Evolutionary conservation across 1,284 basidiomycete species (phyloP), one percentile per base, ranked within the genome.

Genomic region (Inonotus obliquus): DNA sequence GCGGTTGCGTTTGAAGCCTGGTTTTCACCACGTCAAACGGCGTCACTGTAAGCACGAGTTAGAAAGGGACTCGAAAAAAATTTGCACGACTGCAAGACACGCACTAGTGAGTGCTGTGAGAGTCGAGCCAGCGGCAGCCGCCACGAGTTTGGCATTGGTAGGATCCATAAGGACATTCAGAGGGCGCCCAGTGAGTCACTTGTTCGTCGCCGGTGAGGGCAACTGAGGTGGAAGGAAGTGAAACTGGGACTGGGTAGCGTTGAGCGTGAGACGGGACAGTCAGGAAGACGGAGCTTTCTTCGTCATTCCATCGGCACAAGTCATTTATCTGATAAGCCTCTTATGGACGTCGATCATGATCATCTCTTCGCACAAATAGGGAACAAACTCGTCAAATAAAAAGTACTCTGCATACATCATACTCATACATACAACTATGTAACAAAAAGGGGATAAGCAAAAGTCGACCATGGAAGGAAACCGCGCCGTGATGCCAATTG

Each of bases 21-120:
- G 94, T 96, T 75, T 96, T 96, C 67, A 96, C 83, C 60, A 96
- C 92, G 74, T 96, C 94, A 71, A 96, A 95, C 2, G 94, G 94
- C 4, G 94, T 96, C 94, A 96, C 92, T 95, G 71, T 1, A 63
- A 27, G 38, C 48, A 41, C 58, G 49, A 47, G 48, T 57, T 61
- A 69, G 56, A 65, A 56, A 41, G 6, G 19, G 38, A n/a, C 23
- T 57, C 7, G 29, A 38, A 39, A 21, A 41, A 52, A 54, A 39
- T 29, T 32, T 19, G 19, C 7, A 52, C 25, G 21, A 57, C 32
- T 32, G 57, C 27, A 39, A 52, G 27, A 14, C 1, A 80, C 85
- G 60, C 67, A 92, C 91, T 95, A 9, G 91, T 91, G 51, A 95
- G 76, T 1, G 91, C 91, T 6, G 92, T 94, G 72, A 92, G 72